phyloP scores from a whole-genome alignment of 345 rosid genomes.

The Cardamine occulta region DNA sequence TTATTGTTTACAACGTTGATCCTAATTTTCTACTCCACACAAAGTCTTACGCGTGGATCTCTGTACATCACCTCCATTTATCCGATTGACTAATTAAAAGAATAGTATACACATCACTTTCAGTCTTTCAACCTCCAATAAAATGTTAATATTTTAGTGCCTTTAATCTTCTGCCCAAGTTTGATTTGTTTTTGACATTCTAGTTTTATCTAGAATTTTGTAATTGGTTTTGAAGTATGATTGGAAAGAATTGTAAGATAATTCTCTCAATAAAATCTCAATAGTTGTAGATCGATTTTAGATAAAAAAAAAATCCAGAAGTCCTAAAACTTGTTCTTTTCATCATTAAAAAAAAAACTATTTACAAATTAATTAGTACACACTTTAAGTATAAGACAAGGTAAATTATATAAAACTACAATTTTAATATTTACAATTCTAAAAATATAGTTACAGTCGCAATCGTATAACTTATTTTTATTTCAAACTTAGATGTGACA shows the following conservation, averaged over 20 bases:
- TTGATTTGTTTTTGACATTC: neutral
- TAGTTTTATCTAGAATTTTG: neutral
- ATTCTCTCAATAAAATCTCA: neutral
- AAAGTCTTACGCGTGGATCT: neutral
- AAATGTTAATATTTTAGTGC: neutral
- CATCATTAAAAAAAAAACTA: neutral
- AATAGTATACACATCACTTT: constrained; percentile 8
- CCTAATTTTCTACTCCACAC: constrained; percentile 16
- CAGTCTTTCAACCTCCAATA: constrained; percentile 12
- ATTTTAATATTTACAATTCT: neutral
- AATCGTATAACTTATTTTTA: constrained; percentile 19
- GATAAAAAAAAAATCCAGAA: neutral
- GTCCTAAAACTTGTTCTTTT: neutral
- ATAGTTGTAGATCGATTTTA: neutral
- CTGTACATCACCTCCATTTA: constrained; percentile 20
- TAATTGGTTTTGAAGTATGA: neutral
- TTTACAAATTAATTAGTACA: neutral
- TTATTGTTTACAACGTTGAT: neutral
- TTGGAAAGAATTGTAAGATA: neutral
- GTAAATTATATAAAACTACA: neutral
- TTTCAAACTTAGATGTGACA: neutral
- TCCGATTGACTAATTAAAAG: constrained; percentile 1
- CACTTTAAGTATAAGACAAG: neutral
- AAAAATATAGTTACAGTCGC: neutral
- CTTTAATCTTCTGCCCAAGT: neutral